Base-by-base conservation (phyloP, 2,329 filamentous ascomycete species). In the Colletotrichum zoysiae region DNA sequence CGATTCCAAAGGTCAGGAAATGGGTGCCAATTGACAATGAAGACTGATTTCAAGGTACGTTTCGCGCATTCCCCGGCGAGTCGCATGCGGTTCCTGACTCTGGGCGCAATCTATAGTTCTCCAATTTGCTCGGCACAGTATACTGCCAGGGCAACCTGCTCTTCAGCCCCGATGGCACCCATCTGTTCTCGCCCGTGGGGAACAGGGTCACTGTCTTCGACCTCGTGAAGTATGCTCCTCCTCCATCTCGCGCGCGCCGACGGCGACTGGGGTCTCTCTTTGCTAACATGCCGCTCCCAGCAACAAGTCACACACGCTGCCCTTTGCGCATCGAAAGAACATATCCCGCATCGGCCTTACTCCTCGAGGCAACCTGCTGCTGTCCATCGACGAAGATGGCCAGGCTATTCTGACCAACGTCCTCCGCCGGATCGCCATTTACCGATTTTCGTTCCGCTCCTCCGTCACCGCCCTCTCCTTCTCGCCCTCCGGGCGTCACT, bases 131-230 rank as follows among this genome's bases (percentile, higher is more conserved):
- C 79, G 97, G 96, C 81, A 99, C 96, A 77, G 96, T 99, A 80
- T 99, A 98, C 87, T 94, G 95, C 86, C 94, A 95, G 89, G 96
- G 97, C 84, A 99, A 98, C 82, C 89, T 99, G 79, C 89, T 98
- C 80, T 99, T 97, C 86, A 97, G 94, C 78, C 94, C 95, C 73
- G 95, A 99, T 89, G 97, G 97, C 80, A 96, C 94, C 78, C 95
- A 94, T 84, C 89, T 99, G 75, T 93, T 97, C 78, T 99, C 96
- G 56, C 97, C 96, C 9, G 96, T 99, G 65, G 96, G 96, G 80
- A 99, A 98, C 84, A 88, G 95, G 79, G 95, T 99, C 73, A 94
- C 95, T 1, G 93, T 98, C 65, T 99, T 99, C 82, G 95, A 99
- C 81, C 87, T 99, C 57, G 93, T 98, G 78, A 95, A 98, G 95